phyloP scores from a whole-genome alignment of 192 early-diverging fungal genomes.

The Entophlyctis luteolus region DNA sequence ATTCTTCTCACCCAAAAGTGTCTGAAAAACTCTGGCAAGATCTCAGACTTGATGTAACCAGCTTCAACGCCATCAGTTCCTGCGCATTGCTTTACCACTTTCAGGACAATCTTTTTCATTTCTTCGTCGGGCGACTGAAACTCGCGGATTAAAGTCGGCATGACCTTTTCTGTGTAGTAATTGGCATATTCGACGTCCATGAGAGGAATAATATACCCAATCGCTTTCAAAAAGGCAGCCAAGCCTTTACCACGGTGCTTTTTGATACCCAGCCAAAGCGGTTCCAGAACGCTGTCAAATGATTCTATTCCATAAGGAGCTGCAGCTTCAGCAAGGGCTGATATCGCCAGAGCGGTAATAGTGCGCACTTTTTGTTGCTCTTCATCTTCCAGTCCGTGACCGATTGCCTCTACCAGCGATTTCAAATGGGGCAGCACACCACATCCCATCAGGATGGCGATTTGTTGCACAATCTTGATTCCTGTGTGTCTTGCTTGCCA shows the following conservation, averaged over 20 bases:
- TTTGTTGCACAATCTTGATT: constrained; percentile 95
- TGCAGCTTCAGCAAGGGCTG: constrained; percentile 93
- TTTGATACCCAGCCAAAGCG: constrained; percentile 89
- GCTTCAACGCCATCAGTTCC: constrained; percentile 87
- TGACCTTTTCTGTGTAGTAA: constrained; percentile 89
- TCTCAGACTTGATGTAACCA: constrained; percentile 80
- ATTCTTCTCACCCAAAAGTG: constrained; percentile 97
- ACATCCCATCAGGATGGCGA: constrained; percentile 89
- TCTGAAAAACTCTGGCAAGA: constrained; percentile 91
- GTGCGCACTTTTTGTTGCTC: constrained; percentile 91
- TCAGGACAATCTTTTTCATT: constrained; percentile 98
- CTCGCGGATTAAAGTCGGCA: constrained; percentile 88
- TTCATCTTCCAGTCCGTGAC: constrained; percentile 88
- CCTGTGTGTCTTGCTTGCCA: constrained; percentile 99
- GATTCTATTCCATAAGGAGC: constrained; percentile 99
- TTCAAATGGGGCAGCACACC: constrained; percentile 92
- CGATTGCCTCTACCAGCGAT: constrained; percentile 86
- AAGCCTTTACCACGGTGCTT: constrained; percentile 93
- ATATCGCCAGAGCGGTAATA: constrained; percentile 88
- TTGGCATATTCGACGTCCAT: constrained; percentile 95
- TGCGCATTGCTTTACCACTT: constrained; percentile 95
- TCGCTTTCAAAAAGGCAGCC: constrained; percentile 97
- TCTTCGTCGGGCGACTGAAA: constrained; percentile 97
- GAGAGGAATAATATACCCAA: constrained; percentile 95
- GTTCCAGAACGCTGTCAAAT: constrained; percentile 84